Percentiles rank a stretch among this genome's conserved stretches.
phyloP scores from a whole-genome alignment of 768 basidiomycete genomes.

The Suillus occidentalis region DNA sequence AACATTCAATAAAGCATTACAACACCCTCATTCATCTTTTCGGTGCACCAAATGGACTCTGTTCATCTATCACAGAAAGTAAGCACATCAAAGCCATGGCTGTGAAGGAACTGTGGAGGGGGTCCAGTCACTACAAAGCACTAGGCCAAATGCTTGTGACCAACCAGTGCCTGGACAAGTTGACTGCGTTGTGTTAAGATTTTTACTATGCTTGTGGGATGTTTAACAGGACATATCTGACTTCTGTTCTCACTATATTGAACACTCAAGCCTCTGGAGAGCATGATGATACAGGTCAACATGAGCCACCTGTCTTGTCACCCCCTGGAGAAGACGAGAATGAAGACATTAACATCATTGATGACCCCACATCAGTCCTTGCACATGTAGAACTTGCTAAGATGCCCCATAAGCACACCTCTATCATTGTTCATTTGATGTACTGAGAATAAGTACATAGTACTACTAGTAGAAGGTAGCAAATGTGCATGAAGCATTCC shows the following conservation, averaged over 20 bases:
- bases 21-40: conserved; percentile 21
- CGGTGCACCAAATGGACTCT: conserved; percentile 35
- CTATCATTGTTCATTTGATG: background rate
- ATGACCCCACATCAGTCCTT: conserved; percentile 3
- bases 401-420: conserved; percentile 8
- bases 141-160: conserved; percentile 22
- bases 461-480: conserved; percentile 14
- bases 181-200: conserved; percentile 12
- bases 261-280: background rate
- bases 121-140: conserved; percentile 17
- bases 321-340: conserved; percentile 8
- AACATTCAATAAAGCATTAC: conserved; percentile 34
- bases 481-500: conserved; percentile 15
- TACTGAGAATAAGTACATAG: conserved; percentile 1
- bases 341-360: conserved; percentile 8
- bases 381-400: conserved; percentile 14
- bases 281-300: background rate
- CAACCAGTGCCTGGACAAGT: conserved; percentile 23
- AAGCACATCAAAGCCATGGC: conserved; percentile 39
- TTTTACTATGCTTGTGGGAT: conserved; percentile 23
- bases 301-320: background rate
- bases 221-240: conserved; percentile 10
- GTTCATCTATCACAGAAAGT: conserved; percentile 37
- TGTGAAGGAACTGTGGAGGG: conserved; percentile 35
- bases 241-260: background rate